Percentiles rank a stretch among this genome's conserved stretches.
phyloP scores from a whole-genome alignment of 164 flowering plant species.

The Nymphaea colorata region DNA sequence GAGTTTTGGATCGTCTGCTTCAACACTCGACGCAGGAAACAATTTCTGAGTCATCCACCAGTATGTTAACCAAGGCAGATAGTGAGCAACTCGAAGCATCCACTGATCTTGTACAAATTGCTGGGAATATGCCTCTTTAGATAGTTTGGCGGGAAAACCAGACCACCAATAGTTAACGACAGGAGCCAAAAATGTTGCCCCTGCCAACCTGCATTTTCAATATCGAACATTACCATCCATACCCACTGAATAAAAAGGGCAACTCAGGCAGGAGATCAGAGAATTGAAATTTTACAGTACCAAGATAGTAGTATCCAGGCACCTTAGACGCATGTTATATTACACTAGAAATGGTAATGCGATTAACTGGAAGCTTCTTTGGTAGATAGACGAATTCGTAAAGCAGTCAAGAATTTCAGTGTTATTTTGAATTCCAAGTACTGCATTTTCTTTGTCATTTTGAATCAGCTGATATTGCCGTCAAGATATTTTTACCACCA shows the following conservation, averaged over 20 bases:
- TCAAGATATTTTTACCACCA: too few relatives aligned
- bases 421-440: too few relatives aligned
- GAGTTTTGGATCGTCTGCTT: background rate
- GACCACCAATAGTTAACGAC: constrained; percentile 35
- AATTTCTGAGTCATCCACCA: constrained; percentile 31
- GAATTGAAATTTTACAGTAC: too few relatives aligned
- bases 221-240: background rate
- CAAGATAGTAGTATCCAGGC: too few relatives aligned
- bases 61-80: constrained; percentile 19
- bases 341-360: too few relatives aligned
- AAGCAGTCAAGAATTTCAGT: too few relatives aligned
- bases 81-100: constrained; percentile 14
- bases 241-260: background rate
- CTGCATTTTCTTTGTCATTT: too few relatives aligned
- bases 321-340: background rate
- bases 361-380: too few relatives aligned
- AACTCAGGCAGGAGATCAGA: background rate
- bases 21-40: constrained; percentile 19
- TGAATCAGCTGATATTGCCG: too few relatives aligned
- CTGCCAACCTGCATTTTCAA: constrained; percentile 27
- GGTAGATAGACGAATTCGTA: too few relatives aligned
- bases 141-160: constrained; percentile 16
- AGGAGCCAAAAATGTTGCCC: constrained; percentile 27
- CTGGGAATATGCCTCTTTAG: constrained; percentile 3
- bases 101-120: constrained; percentile 15